Conservation (phyloP, 2,329 filamentous ascomycete genomes). For the Ascochyta viciae-villosae region DNA sequence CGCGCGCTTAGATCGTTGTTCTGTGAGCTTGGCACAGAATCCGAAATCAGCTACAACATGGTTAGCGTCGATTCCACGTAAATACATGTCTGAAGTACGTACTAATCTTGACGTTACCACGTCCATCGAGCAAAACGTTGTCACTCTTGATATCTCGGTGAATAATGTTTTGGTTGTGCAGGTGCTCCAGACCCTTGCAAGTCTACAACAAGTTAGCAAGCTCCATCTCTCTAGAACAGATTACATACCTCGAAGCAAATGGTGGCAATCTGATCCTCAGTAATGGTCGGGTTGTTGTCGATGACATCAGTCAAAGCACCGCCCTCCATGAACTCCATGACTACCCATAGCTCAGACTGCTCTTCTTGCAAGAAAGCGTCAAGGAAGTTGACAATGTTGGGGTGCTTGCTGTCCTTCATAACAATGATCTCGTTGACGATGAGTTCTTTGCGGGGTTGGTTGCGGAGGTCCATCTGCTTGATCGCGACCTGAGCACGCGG, state of each 20-base stretch:
- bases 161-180: conserved; percentile 96
- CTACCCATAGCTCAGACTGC: conserved; percentile 95
- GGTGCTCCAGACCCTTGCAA: conserved; percentile 90
- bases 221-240: not conserved
- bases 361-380: conserved; percentile 97
- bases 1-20: conserved; percentile 94
- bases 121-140: conserved; percentile 92
- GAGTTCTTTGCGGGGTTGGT: conserved; percentile 95
- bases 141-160: conserved; percentile 99
- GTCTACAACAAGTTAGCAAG: conserved; percentile 66
- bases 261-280: conserved; percentile 95
- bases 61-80: conserved; percentile 7
- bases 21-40: conserved; percentile 98
- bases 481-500: conserved; percentile 91
- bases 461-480: conserved; percentile 99
- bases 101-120: conserved; percentile 98
- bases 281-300: conserved; percentile 93
- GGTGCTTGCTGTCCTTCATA: conserved; percentile 98
- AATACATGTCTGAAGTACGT: conserved; percentile 52
- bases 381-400: conserved; percentile 98
- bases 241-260: conserved; percentile 88
- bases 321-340: conserved; percentile 99
- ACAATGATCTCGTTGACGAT: conserved; percentile 99
- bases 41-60: conserved; percentile 85
- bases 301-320: conserved; percentile 98